Evolutionary conservation across 2,329 filamentous ascomycete genomes (phyloP), one percentile per base, ranked within the genome.

Genomic region (Paradendryphiella salina): DNA sequence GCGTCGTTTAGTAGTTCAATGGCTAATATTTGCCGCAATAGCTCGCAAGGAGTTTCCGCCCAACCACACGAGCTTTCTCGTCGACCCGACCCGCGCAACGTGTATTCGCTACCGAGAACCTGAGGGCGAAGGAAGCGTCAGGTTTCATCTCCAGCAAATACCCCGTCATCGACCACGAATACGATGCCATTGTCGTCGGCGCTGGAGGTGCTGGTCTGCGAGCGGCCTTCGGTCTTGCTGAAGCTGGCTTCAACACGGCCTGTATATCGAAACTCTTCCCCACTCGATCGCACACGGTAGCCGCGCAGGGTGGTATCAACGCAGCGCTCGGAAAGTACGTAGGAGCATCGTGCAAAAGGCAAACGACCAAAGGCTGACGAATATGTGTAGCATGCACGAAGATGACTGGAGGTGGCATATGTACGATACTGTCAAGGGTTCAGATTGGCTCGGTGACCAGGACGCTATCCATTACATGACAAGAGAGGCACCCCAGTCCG

Each of bases 321-420:
- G 89, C 89, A 49, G 89, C 89, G 43, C 82, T 94, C 49, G 89
- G 89, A 71, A 96, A 96, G 75, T 76, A 66, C 39, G 74, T 75
- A 21, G 9, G 33, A 1, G 9, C 15, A 29, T 36, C 5, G 13
- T 7, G 21, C 8, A 6, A 37, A 4, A 45, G n/a, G 3, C 31
- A 26, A 29, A 23, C 20, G 7, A 6, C 6, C 9, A 21, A 32
- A 35, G 44, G 46, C 56, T 76, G 68, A 68, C 56, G 23, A n/a
- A 36, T 20, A 29, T 28, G 14, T 57, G 13, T 50, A 76, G 73
- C 80, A 96, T 96, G 92, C 91, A 96, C 82, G 85, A 93, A 80
- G 92, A 96, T 71, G 91, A 96, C 79, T 96, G 92, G 92, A 86
- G 91, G 81, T 96, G 92, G 92, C 92, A 96, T 79, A 96, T 96